Evolutionary conservation across 371 early-diverging fungal genomes (phyloP), one percentile per base, ranked within the genome.

Genomic region (Smittium mucronatum): DNA sequence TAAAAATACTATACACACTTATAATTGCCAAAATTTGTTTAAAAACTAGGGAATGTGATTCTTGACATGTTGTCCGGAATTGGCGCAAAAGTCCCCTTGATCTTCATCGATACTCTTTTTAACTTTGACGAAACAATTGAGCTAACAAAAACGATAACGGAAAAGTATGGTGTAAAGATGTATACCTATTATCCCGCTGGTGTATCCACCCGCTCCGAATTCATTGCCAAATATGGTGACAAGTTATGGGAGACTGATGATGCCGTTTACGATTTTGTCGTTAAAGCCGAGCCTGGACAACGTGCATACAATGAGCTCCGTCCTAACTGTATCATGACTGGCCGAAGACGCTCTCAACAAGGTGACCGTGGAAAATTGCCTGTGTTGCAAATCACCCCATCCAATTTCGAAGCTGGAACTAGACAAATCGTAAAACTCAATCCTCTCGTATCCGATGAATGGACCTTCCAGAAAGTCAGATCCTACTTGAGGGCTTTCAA

Each of bases 231-330:
- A 68, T 83, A 93, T 75, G 95, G 95, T 36, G 77, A 86, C 68
- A 80, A 80, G 29, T 82, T 95, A 65, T 95, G 93, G 93, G 86
- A 87, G 69, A 80, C 77, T 15, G 88, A 93, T 71, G 87, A 91
- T 61, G 85, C 87, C 69, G 82, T 83, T 21, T 95, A 94, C 77
- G 91, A 94, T 80, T 95, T 87, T 73, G 79, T 92, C 35, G 90
- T 93, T 75, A 95, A 95, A 75, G 94, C 92, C 29, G 95, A 95
- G 73, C 94, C 94, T 0, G 92, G 89, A 25, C 89, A 89, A 31
- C 87, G 95, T 28, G 90, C 95, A 31, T 93, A 93, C 80, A 81
- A 84, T 58, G 85, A 87, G 68, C 82, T 90, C 26, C 70, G 83
- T 8, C 93, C 88, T 30, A 81, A 82, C 57, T 90, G 88, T 2